Conservation (phyloP, 2,329 filamentous ascomycete species). For the Neofusicoccum cordaticola region DNA sequence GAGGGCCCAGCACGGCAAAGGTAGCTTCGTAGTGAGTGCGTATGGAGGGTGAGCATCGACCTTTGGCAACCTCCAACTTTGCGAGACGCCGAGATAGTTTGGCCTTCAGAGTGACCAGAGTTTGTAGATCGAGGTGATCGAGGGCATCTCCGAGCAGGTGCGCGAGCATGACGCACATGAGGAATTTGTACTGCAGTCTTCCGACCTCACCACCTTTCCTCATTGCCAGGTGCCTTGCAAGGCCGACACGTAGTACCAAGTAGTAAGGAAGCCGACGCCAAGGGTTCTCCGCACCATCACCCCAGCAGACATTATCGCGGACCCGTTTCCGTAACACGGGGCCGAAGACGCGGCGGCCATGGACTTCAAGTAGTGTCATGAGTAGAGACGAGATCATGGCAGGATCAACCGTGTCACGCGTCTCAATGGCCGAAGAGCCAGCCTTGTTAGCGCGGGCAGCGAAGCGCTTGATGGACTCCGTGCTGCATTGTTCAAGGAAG, state of each 20-base stretch:
- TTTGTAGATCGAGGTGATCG: constrained; percentile 33
- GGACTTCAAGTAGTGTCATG: constrained; percentile 57
- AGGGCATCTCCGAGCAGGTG: constrained; percentile 45
- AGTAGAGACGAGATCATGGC: constrained; percentile 59
- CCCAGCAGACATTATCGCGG: constrained; percentile 60
- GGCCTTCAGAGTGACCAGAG: constrained; percentile 41
- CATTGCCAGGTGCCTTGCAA: constrained; percentile 52
- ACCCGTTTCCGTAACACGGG: constrained; percentile 55
- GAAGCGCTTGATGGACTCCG: constrained; percentile 54
- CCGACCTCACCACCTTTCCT: constrained; percentile 43
- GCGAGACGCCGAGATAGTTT: constrained; percentile 59
- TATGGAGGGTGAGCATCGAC: constrained; percentile 17
- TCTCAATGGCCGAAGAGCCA: constrained; percentile 48
- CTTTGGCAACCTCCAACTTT: constrained; percentile 52
- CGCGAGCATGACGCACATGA: constrained; percentile 52
- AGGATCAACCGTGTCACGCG: constrained; percentile 57
- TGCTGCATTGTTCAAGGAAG: constrained; percentile 57
- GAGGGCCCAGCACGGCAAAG: constrained; percentile 25
- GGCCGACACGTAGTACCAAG: constrained; percentile 59
- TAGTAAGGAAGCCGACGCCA: constrained; percentile 64
- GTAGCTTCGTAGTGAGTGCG: constrained; percentile 27
- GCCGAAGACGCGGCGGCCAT: constrained; percentile 43
- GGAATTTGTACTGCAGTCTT: constrained; percentile 55
- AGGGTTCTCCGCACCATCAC: constrained; percentile 45
- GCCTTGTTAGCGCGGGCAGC: constrained; percentile 54